phyloP scores from a whole-genome alignment of 345 rosid species.

The Dimocarpus longan region DNA sequence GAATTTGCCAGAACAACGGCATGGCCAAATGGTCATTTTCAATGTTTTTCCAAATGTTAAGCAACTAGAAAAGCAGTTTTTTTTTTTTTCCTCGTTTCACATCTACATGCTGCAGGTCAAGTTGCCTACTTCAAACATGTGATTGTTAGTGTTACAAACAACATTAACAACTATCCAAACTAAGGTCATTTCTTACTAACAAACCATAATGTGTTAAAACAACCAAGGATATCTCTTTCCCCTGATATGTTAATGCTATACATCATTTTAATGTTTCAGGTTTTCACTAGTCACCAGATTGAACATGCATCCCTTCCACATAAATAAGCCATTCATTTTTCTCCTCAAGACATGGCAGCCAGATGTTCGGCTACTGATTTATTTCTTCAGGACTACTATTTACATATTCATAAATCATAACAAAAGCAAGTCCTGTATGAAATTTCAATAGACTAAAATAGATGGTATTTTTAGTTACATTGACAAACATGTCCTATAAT shows the following conservation, averaged over 20 bases:
- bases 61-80: background rate
- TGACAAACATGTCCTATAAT: background rate
- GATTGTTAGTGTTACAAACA: too few relatives aligned
- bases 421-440: background rate
- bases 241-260: background rate
- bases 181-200: background rate
- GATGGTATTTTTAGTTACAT: background rate
- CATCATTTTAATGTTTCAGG: background rate
- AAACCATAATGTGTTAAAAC: background rate
- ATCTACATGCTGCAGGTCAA: background rate
- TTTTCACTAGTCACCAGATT: background rate
- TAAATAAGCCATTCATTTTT: background rate
- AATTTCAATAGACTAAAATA: background rate
- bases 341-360: background rate
- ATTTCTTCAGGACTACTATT: background rate
- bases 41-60: background rate
- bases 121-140: background rate
- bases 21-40: background rate
- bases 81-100: background rate
- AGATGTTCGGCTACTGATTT: background rate
- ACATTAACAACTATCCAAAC: background rate
- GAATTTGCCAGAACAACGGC: background rate
- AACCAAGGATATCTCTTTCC: background rate
- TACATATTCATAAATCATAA: background rate
- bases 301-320: background rate